These are phyloP conservation scores for Combretum micranthum DNA, from an alignment of 345 rosid genomes.

Conservation along the genomic window DNA sequence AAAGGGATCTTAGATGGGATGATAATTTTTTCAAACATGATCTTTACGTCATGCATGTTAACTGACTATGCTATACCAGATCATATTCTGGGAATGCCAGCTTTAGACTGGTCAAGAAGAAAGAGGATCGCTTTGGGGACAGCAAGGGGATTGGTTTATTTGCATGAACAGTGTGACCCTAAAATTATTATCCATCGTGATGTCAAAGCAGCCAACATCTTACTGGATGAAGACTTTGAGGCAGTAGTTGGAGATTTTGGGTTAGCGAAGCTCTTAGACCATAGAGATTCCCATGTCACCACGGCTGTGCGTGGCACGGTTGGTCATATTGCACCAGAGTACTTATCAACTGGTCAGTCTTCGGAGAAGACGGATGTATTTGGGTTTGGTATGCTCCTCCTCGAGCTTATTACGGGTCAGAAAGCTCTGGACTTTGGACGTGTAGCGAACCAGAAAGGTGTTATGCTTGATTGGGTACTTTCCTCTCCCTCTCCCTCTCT, in stretches of 20 bases:
- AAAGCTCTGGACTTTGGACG: slow-evolving; percentile 87
- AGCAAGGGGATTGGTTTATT: slow-evolving; percentile 77
- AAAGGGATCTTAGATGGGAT: neutral
- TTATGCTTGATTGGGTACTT: slow-evolving; percentile 91
- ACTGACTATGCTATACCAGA: slow-evolving; percentile 29
- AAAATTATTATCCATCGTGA: slow-evolving; percentile 93
- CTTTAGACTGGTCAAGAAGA: slow-evolving; percentile 78
- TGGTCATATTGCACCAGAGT: slow-evolving; percentile 95
- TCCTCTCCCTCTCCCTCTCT: neutral
- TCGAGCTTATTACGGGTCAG: slow-evolving; percentile 88
- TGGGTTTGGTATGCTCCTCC: slow-evolving; percentile 88
- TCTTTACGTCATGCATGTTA: too few relatives aligned
- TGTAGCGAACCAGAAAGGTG: slow-evolving; percentile 80
- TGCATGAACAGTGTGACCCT: slow-evolving; percentile 93
- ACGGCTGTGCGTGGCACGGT: slow-evolving; percentile 93
- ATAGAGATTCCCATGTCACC: slow-evolving; percentile 89
- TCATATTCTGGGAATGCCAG: slow-evolving; percentile 55
- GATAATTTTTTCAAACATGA: neutral
- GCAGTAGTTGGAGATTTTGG: slow-evolving; percentile 99
- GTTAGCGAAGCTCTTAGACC: slow-evolving; percentile 91
- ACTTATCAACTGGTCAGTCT: slow-evolving; percentile 87
- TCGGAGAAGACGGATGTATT: slow-evolving; percentile 92
- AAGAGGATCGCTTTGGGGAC: slow-evolving; percentile 87
- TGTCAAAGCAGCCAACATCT: slow-evolving; percentile 94
- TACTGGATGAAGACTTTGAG: slow-evolving; percentile 84